Evolutionary conservation across 495 filamentous ascomycete genomes (phyloP).

Genomic region (Daldinia decipiens): DNA sequence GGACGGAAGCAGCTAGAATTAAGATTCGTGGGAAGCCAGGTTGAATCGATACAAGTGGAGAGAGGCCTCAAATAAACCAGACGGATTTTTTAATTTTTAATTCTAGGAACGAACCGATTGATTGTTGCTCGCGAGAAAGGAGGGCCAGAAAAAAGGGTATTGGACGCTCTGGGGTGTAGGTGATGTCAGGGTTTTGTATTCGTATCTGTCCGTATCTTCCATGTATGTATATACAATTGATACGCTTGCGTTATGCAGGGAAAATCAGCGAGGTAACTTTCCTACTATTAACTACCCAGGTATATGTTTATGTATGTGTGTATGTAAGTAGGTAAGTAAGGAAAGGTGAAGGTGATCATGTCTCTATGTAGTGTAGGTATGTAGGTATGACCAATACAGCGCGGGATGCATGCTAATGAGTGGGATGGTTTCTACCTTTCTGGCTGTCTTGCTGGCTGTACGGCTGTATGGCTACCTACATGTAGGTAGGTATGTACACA

Average conservation of each 20-base stretch:
- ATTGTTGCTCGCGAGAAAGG: slow-evolving; percentile 26
- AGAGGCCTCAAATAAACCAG: slow-evolving; percentile 24
- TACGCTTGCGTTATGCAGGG: slow-evolving; percentile 2
- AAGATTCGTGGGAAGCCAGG: slow-evolving; percentile 42
- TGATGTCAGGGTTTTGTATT: slow-evolving; percentile 46
- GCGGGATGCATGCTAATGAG: slow-evolving; percentile 14
- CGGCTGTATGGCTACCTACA: neutral
- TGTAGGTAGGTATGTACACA: neutral
- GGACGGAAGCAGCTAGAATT: slow-evolving; percentile 44
- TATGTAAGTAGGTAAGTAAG: slow-evolving; percentile 4
- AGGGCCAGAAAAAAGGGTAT: slow-evolving; percentile 30
- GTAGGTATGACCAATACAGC: slow-evolving; percentile 17
- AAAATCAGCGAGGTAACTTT: neutral
- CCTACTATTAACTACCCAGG: neutral
- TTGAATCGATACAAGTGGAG: slow-evolving; percentile 43
- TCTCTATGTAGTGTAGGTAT: slow-evolving; percentile 19
- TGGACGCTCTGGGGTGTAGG: slow-evolving; percentile 32
- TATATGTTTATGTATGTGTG: slow-evolving; percentile 16
- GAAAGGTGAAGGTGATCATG: slow-evolving; percentile 13
- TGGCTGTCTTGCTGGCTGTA: neutral
- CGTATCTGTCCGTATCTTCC: slow-evolving; percentile 13
- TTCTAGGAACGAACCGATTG: slow-evolving; percentile 29
- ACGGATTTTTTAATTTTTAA: slow-evolving; percentile 2
- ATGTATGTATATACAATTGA: slow-evolving; percentile 9
- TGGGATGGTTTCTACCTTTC: neutral